Evolutionary conservation across 1,284 basidiomycete species (phyloP).

Genomic region (Serendipita sp.): DNA sequence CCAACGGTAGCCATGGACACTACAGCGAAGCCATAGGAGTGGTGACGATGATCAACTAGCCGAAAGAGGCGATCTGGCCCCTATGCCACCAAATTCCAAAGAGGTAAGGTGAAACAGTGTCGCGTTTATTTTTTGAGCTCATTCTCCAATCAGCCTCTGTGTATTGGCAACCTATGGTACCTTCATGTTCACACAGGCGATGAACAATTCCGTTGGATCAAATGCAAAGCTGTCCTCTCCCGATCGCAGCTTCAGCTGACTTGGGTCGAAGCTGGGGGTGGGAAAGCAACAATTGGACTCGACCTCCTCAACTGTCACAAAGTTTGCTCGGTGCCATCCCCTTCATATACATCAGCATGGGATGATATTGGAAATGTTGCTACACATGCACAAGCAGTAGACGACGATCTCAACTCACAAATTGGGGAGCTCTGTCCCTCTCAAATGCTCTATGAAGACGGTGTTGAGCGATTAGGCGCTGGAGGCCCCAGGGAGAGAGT

Average conservation of each 20-base stretch:
- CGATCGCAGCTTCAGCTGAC: constrained; percentile 64
- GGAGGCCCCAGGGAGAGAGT: constrained; percentile 73
- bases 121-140: neutral
- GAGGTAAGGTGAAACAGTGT: neutral
- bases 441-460: constrained; percentile 31
- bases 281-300: constrained; percentile 67
- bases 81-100: neutral
- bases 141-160: constrained; percentile 44
- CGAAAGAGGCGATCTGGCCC: neutral
- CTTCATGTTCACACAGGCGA: constrained; percentile 72
- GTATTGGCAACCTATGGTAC: constrained; percentile 75
- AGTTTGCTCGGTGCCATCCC: constrained; percentile 65
- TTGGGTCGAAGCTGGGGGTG: constrained; percentile 30
- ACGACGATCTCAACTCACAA: constrained; percentile 30
- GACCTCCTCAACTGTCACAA: constrained; percentile 73
- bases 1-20: neutral
- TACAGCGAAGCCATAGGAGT: neutral
- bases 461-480: constrained; percentile 68
- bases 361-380: constrained; percentile 77
- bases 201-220: constrained; percentile 62
- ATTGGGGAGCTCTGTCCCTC: constrained; percentile 66
- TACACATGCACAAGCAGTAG: constrained; percentile 46
- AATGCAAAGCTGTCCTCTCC: constrained; percentile 71
- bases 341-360: constrained; percentile 56
- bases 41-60: neutral